Evolutionary conservation across 2,329 filamentous ascomycete genomes (phyloP).

Genomic region (Ascochyta pisi): DNA sequence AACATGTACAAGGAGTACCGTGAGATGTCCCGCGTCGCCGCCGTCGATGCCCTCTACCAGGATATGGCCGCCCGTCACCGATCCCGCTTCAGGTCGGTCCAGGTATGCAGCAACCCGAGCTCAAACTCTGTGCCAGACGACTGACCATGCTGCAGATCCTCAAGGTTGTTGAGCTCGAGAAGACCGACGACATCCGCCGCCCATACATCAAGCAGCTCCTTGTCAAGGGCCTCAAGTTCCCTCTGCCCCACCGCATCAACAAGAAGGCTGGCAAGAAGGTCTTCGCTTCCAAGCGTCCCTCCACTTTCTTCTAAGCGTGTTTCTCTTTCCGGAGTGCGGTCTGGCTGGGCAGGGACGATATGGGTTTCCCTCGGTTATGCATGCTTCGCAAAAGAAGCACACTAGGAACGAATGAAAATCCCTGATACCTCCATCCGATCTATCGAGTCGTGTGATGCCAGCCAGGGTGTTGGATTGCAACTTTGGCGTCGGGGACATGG

Average conservation of each 20-base stretch:
- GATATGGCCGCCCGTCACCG: conserved; percentile 99
- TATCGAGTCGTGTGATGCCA: conserved; percentile 33
- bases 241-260: conserved; percentile 93
- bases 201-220: conserved; percentile 99
- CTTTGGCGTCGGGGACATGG: conserved; percentile 22
- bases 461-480: conserved; percentile 22
- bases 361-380: conserved; percentile 51
- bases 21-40: conserved; percentile 94
- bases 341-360: conserved; percentile 48
- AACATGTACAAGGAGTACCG: conserved; percentile 99
- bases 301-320: conserved; percentile 89
- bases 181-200: conserved; percentile 92
- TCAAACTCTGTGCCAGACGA: not conserved
- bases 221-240: conserved; percentile 95
- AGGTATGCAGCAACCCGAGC: conserved; percentile 69
- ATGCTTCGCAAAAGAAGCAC: conserved; percentile 52
- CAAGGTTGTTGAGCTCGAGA: conserved; percentile 97
- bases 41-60: conserved; percentile 96
- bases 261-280: conserved; percentile 86
- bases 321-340: conserved; percentile 50
- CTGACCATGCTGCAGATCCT: conserved; percentile 72
- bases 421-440: conserved; percentile 44
- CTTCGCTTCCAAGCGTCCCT: conserved; percentile 90
- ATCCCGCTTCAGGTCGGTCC: conserved; percentile 96
- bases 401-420: conserved; percentile 54